Evolutionary conservation across 1,284 basidiomycete genomes (phyloP).

Genomic region (Tremellales sp.): DNA sequence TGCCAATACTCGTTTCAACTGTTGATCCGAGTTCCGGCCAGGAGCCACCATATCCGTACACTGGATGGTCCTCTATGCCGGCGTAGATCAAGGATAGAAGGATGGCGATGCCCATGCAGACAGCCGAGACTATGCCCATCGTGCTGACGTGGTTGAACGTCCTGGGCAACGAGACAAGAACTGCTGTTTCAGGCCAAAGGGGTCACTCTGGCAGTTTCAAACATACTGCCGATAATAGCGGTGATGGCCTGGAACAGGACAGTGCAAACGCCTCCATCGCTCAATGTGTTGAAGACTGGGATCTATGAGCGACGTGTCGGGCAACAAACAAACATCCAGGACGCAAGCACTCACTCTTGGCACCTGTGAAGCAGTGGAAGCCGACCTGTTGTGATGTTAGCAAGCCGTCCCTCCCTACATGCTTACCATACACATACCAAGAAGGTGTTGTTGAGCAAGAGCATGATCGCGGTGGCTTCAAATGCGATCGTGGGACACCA

Average conservation of each 20-base stretch:
- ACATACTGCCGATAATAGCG: constrained; percentile 42
- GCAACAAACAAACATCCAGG: neutral
- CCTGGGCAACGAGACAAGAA: constrained; percentile 56
- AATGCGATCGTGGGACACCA: constrained; percentile 28
- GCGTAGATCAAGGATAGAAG: constrained; percentile 56
- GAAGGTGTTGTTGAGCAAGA: constrained; percentile 43
- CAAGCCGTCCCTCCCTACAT: constrained; percentile 2
- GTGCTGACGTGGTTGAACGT: constrained; percentile 55
- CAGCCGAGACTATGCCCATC: constrained; percentile 49
- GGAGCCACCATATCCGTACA: constrained; percentile 38
- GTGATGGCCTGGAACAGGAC: constrained; percentile 57
- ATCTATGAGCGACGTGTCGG: constrained; percentile 1
- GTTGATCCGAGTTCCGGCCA: constrained; percentile 36
- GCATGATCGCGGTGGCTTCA: constrained; percentile 36
- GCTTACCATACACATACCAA: too few relatives aligned
- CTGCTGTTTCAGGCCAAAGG: constrained; percentile 30
- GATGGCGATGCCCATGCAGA: constrained; percentile 59
- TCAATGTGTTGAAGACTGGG: constrained; percentile 57
- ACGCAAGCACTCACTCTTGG: constrained; percentile 21
- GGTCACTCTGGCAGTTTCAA: neutral
- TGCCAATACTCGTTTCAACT: constrained; percentile 32
- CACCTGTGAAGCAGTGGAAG: constrained; percentile 48
- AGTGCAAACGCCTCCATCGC: constrained; percentile 57
- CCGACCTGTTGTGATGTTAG: constrained; percentile 14
- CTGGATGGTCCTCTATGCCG: constrained; percentile 52